phyloP scores from a whole-genome alignment of 169 alveolate species.

The Cryptosporidium bovis region DNA sequence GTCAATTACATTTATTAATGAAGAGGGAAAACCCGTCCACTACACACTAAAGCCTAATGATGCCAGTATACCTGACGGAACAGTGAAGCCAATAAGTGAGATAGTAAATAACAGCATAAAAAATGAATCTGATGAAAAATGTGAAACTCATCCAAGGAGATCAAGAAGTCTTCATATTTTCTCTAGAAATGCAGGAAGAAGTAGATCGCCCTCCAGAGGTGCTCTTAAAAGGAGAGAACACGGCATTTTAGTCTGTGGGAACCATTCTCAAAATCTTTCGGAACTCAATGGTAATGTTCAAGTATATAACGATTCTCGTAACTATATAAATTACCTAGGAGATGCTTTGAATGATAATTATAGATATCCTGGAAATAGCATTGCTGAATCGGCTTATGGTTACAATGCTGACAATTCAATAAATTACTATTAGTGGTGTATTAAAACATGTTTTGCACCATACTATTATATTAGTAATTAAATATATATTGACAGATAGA shows the following conservation, averaged over 20 bases:
- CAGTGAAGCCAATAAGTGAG: conserved; percentile 40
- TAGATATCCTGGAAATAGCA: too few species aligned
- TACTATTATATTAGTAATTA: too few species aligned
- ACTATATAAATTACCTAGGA: conserved; percentile 4
- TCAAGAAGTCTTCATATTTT: conserved; percentile 29
- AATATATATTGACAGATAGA: too few species aligned
- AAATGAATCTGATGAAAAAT: not conserved
- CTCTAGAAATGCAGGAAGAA: conserved; percentile 64
- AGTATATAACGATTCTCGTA: conserved; percentile 18
- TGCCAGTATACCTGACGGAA: conserved; percentile 25
- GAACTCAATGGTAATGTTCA: not conserved
- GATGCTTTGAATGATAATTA: not conserved
- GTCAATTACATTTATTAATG: conserved; percentile 51
- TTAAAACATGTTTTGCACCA: too few species aligned
- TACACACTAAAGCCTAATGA: conserved; percentile 51
- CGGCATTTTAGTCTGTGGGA: conserved; percentile 44
- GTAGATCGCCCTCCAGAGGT: conserved; percentile 30
- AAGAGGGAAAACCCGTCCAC: conserved; percentile 48
- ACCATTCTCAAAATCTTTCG: not conserved
- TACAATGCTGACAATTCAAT: too few species aligned
- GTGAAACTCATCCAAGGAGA: not conserved
- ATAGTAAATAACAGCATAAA: not conserved
- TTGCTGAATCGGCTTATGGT: too few species aligned
- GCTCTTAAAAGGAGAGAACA: conserved; percentile 44
- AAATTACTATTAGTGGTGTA: too few species aligned